Percentiles rank a stretch among this genome's conserved stretches.
These are phyloP conservation scores for Solanum medicagineum DNA, from an alignment of 257 asterid species.

Conservation along the genomic window DNA sequence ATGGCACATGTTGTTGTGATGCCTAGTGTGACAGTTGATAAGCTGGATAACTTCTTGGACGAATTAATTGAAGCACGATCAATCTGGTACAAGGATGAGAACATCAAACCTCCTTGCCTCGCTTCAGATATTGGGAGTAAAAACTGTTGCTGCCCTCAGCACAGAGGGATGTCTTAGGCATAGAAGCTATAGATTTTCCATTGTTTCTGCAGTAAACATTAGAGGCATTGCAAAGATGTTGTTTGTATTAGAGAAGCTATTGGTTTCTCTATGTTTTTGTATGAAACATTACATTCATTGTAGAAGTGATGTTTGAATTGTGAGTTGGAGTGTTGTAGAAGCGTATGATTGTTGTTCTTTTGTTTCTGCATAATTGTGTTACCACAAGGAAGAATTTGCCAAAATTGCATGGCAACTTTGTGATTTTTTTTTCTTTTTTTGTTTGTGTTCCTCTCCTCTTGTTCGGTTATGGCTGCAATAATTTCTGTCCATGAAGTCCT, in stretches of 20 bases:
- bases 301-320: background rate
- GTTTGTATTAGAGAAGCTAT: background rate
- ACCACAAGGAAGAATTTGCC: background rate
- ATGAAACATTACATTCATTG: background rate
- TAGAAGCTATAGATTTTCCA: background rate
- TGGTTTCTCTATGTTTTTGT: background rate
- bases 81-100: constrained; percentile 52
- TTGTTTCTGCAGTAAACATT: background rate
- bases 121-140: constrained; percentile 60
- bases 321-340: background rate
- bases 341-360: background rate
- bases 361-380: background rate
- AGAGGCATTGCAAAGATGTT: background rate
- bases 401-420: background rate
- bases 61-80: constrained; percentile 52
- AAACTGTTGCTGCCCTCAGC: constrained; percentile 33
- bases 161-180: background rate
- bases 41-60: constrained; percentile 60
- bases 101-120: constrained; percentile 59
- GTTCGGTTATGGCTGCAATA: background rate
- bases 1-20: constrained; percentile 87
- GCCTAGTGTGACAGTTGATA: constrained; percentile 72
- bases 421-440: background rate
- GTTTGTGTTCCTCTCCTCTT: background rate
- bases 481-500: background rate